Percentiles rank a stretch among this genome's conserved stretches.
phyloP scores from a whole-genome alignment of 169 alveolate species.

The Plasmodium cynomolgi region DNA sequence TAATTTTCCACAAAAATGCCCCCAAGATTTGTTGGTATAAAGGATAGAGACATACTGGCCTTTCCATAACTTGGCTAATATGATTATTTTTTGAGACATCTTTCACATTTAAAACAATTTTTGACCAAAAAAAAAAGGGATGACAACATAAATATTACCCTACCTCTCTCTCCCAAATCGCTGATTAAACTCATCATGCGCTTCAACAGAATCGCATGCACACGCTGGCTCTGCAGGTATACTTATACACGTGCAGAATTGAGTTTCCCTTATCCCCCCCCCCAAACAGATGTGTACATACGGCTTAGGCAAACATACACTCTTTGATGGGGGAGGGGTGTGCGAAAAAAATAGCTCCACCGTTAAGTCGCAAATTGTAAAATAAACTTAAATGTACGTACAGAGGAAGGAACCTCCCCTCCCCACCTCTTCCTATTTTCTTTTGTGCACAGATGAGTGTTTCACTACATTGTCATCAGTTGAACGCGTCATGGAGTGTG shows the following conservation, averaged over 20 bases:
- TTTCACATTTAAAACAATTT: not conserved
- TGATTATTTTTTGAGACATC: not conserved
- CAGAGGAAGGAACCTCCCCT: not conserved
- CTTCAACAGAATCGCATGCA: too few relatives aligned
- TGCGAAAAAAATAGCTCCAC: not conserved
- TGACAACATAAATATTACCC: not conserved
- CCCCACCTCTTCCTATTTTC: not conserved
- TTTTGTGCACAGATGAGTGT: not conserved
- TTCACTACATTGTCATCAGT: not conserved
- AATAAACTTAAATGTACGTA: not conserved
- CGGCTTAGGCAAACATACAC: not conserved
- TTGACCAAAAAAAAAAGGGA: not conserved
- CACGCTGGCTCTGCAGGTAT: not conserved
- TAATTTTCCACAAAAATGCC: not conserved
- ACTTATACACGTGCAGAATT: not conserved
- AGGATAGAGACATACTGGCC: not conserved
- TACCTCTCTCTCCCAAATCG: not conserved
- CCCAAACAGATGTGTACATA: not conserved
- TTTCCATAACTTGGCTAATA: not conserved
- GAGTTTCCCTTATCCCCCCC: not conserved
- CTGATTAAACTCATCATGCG: not conserved
- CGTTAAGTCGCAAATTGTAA: not conserved
- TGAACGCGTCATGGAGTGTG: not conserved
- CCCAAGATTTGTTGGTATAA: not conserved
- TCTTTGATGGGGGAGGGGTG: not conserved